Evolutionary conservation across 2,329 filamentous ascomycete genomes (phyloP), one percentile per base, ranked within the genome.

Genomic region (Fusarium fracticaudum): DNA sequence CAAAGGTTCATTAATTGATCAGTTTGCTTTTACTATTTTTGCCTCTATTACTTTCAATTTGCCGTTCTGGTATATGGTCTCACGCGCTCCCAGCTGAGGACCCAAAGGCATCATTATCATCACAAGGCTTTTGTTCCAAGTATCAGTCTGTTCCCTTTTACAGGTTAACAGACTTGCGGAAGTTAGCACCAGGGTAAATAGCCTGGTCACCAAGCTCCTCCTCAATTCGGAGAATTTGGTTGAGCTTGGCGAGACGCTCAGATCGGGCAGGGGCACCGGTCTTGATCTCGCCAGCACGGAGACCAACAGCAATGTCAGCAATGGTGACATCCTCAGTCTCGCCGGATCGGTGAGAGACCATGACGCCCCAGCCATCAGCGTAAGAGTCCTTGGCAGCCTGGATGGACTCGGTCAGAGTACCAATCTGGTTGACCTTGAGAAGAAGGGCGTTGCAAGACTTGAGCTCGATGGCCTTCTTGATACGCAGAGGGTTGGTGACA

Each of bases 271-370:
- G 96, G 74, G 96, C 96, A 91, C 95, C 95, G 77, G 95, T 97
- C 94, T 98, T 98, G 91, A 99, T 98, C 91, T 99, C 94, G 79
- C 96, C 96, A 81, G 95, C 88, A 81, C 96, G 94, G 83, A 99
- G 94, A 88, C 96, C 96, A 79, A 99, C 96, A 76, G 95, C 95
- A 79, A 99, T 96, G 84, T 99, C 96, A 79, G 96, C 93, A 84
- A 99, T 99, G 86, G 96, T 99, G 80, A 99, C 96, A 88, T 99
- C 96, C 88, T 98, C 96, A 71, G 96, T 99, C 93, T 99, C 96
- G 85, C 96, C 96, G 74, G 96, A 99, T 81, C 96, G 93, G 91
- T 99, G 96, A 77, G 96, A 98, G 76, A 99, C 96, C 96, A 99
- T 98, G 88, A 99, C 95, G 84, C 96, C 96, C 96, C 96, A 99